phyloP scores from a whole-genome alignment of 257 asterid genomes.

The Buddleja alternifolia region DNA sequence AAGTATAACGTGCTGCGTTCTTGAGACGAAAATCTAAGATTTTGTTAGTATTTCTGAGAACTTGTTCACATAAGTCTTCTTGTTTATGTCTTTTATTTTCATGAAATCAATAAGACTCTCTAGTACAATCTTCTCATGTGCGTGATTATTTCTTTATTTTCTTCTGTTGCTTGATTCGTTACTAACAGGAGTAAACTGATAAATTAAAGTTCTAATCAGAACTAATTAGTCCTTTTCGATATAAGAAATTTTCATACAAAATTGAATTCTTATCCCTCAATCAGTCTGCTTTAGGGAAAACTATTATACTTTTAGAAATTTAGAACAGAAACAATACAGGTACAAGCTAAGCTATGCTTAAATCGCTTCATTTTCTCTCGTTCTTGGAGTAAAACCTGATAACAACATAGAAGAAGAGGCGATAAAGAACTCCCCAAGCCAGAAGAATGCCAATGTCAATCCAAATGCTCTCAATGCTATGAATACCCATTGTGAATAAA shows the following conservation, averaged over 20 bases:
- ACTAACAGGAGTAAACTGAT: too few species aligned
- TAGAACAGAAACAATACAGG: neutral
- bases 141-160: too few species aligned
- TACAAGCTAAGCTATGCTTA: conserved; percentile 3
- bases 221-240: neutral
- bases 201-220: neutral
- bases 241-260: neutral
- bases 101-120: too few species aligned
- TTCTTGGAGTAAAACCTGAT: conserved; percentile 69
- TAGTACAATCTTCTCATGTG: too few species aligned
- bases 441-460: conserved; percentile 55
- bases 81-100: too few species aligned
- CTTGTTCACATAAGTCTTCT: too few species aligned
- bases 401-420: conserved; percentile 62
- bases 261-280: neutral
- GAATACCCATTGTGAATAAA: conserved; percentile 61
- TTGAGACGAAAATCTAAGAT: neutral
- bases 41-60: too few species aligned
- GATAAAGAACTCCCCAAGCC: conserved; percentile 70
- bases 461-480: conserved; percentile 54
- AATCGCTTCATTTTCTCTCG: conserved; percentile 48
- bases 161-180: too few species aligned
- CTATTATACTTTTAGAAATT: conserved; percentile 3
- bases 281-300: neutral
- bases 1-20: neutral